Evolutionary conservation across 225 moss, liverwort and hornwort genomes (phyloP).

Genomic region (Polytrichum commune): DNA sequence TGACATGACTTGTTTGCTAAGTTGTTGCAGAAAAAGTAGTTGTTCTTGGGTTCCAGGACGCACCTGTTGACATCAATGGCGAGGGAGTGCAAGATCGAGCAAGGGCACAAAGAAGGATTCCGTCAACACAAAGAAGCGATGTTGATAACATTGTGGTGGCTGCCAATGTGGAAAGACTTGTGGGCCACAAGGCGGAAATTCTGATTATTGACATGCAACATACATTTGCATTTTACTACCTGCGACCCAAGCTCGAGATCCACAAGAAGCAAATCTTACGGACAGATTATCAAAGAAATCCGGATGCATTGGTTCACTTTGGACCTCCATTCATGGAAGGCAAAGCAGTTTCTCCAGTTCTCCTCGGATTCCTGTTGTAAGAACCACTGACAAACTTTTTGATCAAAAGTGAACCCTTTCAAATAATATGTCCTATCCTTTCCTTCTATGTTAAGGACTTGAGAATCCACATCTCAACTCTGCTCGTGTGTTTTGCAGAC

Average conservation of each 20-base stretch:
- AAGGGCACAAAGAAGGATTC: conserved; percentile 26
- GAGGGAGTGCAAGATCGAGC: conserved; percentile 21
- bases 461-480: no score
- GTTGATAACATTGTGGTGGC: conserved; percentile 74
- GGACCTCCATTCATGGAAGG: conserved; percentile 77
- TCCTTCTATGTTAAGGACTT: no score
- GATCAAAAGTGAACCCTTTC: no score
- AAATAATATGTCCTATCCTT: no score
- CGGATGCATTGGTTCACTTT: conserved; percentile 66
- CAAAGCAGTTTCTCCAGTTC: conserved; percentile 57
- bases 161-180: conserved; percentile 74
- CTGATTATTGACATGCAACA: conserved; percentile 80
- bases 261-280: conserved; percentile 33
- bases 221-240: conserved; percentile 61
- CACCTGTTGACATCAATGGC: conserved; percentile 55
- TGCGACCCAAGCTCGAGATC: conserved; percentile 64
- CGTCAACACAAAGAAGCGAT: conserved; percentile 74
- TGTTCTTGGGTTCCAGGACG: conserved; percentile 59
- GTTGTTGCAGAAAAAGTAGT: conserved; percentile 65
- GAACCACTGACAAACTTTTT: conserved; percentile 4
- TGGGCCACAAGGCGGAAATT: conserved; percentile 39
- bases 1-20: neutral
- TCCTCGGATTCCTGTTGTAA: conserved; percentile 82
- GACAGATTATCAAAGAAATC: conserved; percentile 51
- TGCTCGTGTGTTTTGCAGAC: conserved; percentile 28